phyloP scores from a whole-genome alignment of 257 asterid species.

The Verbascum thapsus region DNA sequence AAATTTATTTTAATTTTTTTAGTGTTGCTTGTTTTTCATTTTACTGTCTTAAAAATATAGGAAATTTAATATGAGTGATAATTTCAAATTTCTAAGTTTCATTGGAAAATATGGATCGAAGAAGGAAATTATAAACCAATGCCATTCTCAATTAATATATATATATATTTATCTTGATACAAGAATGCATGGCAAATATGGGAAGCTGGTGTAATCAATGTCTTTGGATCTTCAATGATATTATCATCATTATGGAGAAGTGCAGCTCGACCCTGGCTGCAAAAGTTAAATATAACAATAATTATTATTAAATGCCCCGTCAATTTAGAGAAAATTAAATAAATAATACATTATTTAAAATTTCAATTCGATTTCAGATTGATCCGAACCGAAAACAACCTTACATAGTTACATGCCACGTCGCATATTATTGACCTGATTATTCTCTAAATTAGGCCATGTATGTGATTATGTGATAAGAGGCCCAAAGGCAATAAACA shows the following conservation, averaged over 20 bases:
- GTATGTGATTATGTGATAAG: too few relatives aligned
- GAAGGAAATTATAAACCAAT: neutral
- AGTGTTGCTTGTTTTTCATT: too few relatives aligned
- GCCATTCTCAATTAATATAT: neutral
- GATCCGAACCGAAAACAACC: too few relatives aligned
- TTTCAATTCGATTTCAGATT: too few relatives aligned
- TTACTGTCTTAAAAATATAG: too few relatives aligned
- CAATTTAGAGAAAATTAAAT: neutral
- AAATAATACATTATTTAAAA: neutral
- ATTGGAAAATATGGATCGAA: neutral
- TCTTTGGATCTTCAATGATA: neutral
- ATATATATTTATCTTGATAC: neutral
- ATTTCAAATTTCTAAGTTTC: neutral
- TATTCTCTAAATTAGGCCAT: too few relatives aligned
- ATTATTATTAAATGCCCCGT: neutral
- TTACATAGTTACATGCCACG: too few relatives aligned
- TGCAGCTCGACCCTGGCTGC: conserved; percentile 40
- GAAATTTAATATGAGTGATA: too few relatives aligned
- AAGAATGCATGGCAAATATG: neutral
- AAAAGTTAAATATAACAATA: neutral
- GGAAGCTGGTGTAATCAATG: neutral
- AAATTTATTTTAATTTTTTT: too few relatives aligned
- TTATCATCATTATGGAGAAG: neutral
- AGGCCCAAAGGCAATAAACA: too few relatives aligned
- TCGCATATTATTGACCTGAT: too few relatives aligned